Conservation (phyloP, 2,329 filamentous ascomycete species). For the Drechslerella stenobrocha region DNA sequence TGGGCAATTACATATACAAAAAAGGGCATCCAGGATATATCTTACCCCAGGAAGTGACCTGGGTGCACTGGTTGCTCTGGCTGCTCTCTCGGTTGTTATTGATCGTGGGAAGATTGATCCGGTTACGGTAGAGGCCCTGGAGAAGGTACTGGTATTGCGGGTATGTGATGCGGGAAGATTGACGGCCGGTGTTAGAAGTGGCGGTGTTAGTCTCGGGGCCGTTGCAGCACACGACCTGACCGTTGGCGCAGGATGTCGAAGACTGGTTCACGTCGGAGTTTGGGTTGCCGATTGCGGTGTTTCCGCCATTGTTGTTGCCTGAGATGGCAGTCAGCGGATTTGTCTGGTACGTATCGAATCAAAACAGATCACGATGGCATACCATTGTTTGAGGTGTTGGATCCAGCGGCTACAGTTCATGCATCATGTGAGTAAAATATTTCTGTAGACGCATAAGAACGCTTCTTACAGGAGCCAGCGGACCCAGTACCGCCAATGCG, state of each 20-base stretch:
- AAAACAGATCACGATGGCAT: too few species aligned
- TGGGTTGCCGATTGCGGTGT: conserved; percentile 29
- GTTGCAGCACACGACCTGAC: conserved; percentile 43
- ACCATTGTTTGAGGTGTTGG: conserved; percentile 28
- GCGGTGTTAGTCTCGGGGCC: conserved; percentile 20
- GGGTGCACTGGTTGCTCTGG: conserved; percentile 25
- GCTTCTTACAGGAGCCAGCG: conserved; percentile 22
- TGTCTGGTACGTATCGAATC: too few species aligned
- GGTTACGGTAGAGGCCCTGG: conserved; percentile 14
- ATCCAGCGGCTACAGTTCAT: conserved; percentile 17
- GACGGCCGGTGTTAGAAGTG: conserved; percentile 24
- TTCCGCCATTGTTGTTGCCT: conserved; percentile 34
- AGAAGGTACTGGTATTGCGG: conserved; percentile 29
- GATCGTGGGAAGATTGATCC: conserved; percentile 19
- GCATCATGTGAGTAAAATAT: neutral
- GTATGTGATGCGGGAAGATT: conserved; percentile 10
- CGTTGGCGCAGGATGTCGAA: conserved; percentile 36
- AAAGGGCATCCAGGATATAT: neutral
- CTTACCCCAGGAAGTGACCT: conserved; percentile 25
- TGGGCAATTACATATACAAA: neutral
- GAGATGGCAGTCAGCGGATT: conserved; percentile 1
- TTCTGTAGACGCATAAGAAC: neutral
- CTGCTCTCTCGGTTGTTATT: conserved; percentile 26
- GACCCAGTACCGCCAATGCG: conserved; percentile 39
- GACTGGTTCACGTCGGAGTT: conserved; percentile 20